Base-by-base conservation (phyloP, 495 filamentous ascomycete species). In the Xylaria intraflava region DNA sequence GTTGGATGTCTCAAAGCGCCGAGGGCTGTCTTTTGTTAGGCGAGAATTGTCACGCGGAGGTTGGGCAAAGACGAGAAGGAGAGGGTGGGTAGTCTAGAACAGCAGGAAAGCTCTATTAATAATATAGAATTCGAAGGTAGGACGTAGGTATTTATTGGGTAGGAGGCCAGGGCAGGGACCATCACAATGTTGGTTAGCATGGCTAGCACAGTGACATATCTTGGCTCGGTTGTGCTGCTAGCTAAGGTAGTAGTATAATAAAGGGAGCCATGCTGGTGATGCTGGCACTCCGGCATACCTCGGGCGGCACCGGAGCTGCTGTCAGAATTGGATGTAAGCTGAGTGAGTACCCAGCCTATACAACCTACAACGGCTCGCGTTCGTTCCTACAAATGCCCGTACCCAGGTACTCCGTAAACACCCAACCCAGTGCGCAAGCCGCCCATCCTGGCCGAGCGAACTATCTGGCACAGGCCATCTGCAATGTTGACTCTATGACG, bases 241-340 rank as follows among this genome's bases (percentile, higher is more conserved):
- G n/a, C n/a, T 33, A 7, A 53, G 20, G 29, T 14, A n/a, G 31
- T 42, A 27, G 27, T 22, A 43, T 49, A 19, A 33, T 43, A 51
- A 36, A 43, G 49, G 41, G 24, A 33, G 49, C 42, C 38, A 14
- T 40, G 51, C 41, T 53, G 50, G 50, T 20, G 41, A 46, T 53
- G n/a, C n/a, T n/a, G n/a, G n/a, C n/a, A n/a, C n/a, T n/a, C n/a
- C n/a, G n/a, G n/a, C n/a, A n/a, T n/a, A n/a, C n/a, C n/a, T n/a
- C n/a, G n/a, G n/a, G n/a, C n/a, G n/a, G n/a, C n/a, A n/a, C n/a
- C n/a, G n/a, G n/a, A n/a, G n/a, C n/a, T n/a, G n/a, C n/a, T n/a
- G n/a, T n/a, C n/a, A n/a, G n/a, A n/a, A n/a, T n/a, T n/a, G n/a
- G n/a, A n/a, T n/a, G n/a, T n/a, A n/a, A n/a, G n/a, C n/a, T n/a